Conservation (phyloP, 148 eudicot genomes). For the Fagopyrum esculentum region DNA sequence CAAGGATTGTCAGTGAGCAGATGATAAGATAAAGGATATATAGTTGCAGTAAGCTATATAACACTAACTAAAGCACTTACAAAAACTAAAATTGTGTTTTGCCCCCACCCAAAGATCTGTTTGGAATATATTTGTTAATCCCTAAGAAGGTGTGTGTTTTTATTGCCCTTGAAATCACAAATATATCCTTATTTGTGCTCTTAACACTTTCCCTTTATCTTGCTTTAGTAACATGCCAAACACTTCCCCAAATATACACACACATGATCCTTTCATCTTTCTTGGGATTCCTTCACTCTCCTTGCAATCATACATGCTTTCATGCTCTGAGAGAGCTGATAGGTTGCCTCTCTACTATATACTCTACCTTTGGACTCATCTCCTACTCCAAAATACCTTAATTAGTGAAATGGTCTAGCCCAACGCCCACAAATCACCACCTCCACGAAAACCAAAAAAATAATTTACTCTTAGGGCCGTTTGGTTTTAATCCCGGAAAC, state of each 20-base stretch:
- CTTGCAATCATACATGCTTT: slow-evolving; percentile 5
- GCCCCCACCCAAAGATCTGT: neutral
- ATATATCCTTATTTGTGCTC: neutral
- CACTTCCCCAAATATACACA: neutral
- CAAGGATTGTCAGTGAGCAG: slow-evolving; percentile 1
- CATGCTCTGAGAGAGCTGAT: neutral
- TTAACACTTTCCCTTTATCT: slow-evolving; percentile 7
- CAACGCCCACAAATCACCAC: too few species aligned
- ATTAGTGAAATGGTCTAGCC: neutral
- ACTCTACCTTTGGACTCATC: neutral
- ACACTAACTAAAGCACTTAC: neutral
- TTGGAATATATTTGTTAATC: slow-evolving; percentile 2
- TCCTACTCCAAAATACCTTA: neutral
- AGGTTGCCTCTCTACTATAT: neutral
- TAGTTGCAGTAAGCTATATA: neutral
- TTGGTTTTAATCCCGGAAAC: too few species aligned
- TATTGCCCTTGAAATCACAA: slow-evolving; percentile 8
- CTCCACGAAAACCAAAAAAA: too few species aligned
- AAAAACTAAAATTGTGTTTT: neutral
- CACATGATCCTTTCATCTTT: slow-evolving; percentile 8
- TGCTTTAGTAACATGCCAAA: slow-evolving; percentile 11
- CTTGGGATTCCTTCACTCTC: slow-evolving; percentile 11
- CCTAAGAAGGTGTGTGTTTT: slow-evolving; percentile 8
- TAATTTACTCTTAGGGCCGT: too few species aligned
- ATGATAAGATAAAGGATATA: neutral